phyloP scores from a whole-genome alignment of 208 protist species.

The Herpetomonas muscarum region DNA sequence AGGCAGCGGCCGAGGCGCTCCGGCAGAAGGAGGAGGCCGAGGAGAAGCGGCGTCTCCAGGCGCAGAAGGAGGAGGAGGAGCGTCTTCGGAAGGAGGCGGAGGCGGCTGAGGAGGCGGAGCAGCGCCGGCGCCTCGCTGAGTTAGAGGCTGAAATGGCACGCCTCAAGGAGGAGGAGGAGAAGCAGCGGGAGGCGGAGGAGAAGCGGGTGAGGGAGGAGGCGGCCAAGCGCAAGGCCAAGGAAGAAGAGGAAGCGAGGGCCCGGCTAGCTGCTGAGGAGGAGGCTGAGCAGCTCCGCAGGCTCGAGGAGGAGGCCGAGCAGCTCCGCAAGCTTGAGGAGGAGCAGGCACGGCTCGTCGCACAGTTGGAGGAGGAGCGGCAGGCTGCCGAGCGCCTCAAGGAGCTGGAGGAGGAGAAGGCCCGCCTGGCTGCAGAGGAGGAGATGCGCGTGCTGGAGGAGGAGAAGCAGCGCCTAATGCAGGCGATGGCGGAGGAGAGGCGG shows the following conservation, averaged over 20 bases:
- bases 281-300: neutral
- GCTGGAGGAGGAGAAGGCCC: conserved; percentile 3
- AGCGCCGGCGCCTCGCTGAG: neutral
- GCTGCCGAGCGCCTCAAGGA: neutral
- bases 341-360: neutral
- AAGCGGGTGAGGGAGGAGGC: neutral
- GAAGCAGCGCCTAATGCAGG: neutral
- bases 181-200: neutral
- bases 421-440: neutral
- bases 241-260: neutral
- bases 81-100: neutral
- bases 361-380: neutral
- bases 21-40: neutral
- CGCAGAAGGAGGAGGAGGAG: neutral
- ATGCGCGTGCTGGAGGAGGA: neutral
- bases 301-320: conserved; percentile 1
- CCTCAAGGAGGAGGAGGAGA: conserved; percentile 4
- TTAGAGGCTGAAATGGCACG: too few species aligned
- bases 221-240: neutral
- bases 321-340: neutral
- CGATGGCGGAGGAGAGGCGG: neutral
- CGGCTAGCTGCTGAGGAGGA: neutral
- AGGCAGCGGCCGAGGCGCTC: neutral
- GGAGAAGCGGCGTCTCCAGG: neutral
- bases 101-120: neutral